Percentiles rank a stretch among this genome's conserved stretches.
Conservation (phyloP, 2,329 filamentous ascomycete species). For the Elsinoe perseae region DNA sequence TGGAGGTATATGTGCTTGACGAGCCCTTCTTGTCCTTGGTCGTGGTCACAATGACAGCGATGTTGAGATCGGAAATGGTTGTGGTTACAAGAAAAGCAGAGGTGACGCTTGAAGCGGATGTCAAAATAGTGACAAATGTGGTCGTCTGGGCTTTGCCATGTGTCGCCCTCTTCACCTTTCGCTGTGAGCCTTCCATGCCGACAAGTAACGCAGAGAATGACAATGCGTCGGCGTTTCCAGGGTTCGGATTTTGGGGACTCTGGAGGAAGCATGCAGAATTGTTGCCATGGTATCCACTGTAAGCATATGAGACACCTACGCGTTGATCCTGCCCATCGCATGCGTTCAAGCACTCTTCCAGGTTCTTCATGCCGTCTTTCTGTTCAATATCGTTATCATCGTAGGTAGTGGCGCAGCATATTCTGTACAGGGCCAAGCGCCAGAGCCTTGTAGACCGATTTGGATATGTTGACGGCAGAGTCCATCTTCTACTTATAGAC, state of each 20-base stretch:
- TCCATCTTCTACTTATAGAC: conserved; percentile 16
- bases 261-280: conserved; percentile 14
- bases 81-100: background rate
- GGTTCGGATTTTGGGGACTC: conserved; percentile 1
- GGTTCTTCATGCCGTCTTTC: conserved; percentile 10
- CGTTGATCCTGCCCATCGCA: conserved; percentile 12
- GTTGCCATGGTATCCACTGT: conserved; percentile 14
- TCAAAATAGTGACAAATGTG: background rate
- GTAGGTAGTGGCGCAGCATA: conserved; percentile 7
- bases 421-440: conserved; percentile 14
- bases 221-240: conserved; percentile 2
- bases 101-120: background rate
- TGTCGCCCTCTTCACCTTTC: background rate
- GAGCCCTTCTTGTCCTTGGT: background rate
- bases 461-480: conserved; percentile 14
- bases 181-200: background rate
- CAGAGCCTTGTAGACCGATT: conserved; percentile 14
- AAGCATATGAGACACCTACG: conserved; percentile 12
- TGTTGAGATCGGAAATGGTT: background rate
- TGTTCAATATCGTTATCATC: conserved; percentile 15
- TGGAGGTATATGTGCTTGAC: background rate
- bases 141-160: background rate
- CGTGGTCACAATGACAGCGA: background rate
- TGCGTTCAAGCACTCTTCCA: conserved; percentile 15
- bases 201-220: conserved; percentile 13